These are phyloP conservation scores for Botrytis squamosa DNA, from an alignment of 2,329 filamentous ascomycete species.

Conservation along the genomic window DNA sequence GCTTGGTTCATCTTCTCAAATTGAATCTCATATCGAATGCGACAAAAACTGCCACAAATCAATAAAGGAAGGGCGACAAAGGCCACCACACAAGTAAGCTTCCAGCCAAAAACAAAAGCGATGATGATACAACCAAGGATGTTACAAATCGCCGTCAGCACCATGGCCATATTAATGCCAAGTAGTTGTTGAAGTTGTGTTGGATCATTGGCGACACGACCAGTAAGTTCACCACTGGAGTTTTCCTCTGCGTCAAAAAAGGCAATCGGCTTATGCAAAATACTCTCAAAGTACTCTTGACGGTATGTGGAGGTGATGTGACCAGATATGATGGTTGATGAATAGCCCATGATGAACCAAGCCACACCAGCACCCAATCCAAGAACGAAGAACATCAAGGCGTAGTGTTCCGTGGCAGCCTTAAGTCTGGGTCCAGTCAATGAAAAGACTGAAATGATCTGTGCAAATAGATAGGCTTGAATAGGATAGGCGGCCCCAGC, in stretches of 20 bases:
- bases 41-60: conserved; percentile 46
- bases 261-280: conserved; percentile 44
- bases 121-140: conserved; percentile 64
- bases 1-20: conserved; percentile 57
- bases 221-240: conserved; percentile 48
- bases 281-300: conserved; percentile 47
- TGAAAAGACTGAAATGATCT: conserved; percentile 38
- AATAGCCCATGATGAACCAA: conserved; percentile 36
- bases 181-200: conserved; percentile 51
- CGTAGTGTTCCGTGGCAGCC: conserved; percentile 45
- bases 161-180: conserved; percentile 52
- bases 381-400: conserved; percentile 51
- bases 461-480: conserved; percentile 41
- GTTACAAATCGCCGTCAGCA: conserved; percentile 62
- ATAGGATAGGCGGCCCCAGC: conserved; percentile 41
- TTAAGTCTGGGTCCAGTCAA: conserved; percentile 27
- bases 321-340: conserved; percentile 43
- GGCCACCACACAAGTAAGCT: conserved; percentile 65
- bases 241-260: conserved; percentile 49
- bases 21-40: conserved; percentile 53
- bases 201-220: conserved; percentile 48
- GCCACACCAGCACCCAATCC: conserved; percentile 43
- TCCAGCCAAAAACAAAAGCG: conserved; percentile 73
- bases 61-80: conserved; percentile 57
- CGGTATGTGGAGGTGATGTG: conserved; percentile 40